These are phyloP conservation scores for Stachybotrys chlorohalonatus DNA, from an alignment of 2,329 filamentous ascomycete genomes.

Conservation along the genomic window DNA sequence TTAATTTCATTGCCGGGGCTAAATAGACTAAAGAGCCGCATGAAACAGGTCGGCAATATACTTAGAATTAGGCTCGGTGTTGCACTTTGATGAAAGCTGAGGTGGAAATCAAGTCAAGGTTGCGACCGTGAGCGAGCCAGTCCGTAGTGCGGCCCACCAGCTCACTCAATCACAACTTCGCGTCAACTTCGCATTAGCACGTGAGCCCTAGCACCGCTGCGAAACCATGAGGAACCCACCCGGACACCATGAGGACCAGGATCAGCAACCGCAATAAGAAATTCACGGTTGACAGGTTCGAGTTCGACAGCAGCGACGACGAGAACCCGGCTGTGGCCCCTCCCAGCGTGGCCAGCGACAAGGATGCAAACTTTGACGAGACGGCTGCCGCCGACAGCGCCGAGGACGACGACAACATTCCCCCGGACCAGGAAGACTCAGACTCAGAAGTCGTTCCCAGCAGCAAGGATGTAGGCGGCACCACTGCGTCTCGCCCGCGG, in stretches of 20 bases:
- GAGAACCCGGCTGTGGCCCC: slow-evolving; percentile 9
- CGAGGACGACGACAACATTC: slow-evolving; percentile 22
- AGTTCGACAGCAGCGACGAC: slow-evolving; percentile 24
- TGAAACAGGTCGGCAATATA: too few species aligned
- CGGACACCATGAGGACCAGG: slow-evolving; percentile 24
- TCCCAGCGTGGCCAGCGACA: slow-evolving; percentile 13
- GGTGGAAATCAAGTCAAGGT: too few species aligned
- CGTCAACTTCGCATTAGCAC: neutral
- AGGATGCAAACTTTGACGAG: slow-evolving; percentile 22
- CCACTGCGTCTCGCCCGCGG: slow-evolving; percentile 13
- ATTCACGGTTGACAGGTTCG: slow-evolving; percentile 23
- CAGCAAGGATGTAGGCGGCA: slow-evolving; percentile 11
- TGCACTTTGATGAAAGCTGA: too few species aligned
- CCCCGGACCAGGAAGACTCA: slow-evolving; percentile 19
- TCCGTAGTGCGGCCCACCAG: too few species aligned
- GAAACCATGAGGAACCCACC: neutral
- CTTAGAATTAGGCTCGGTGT: too few species aligned
- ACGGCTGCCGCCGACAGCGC: slow-evolving; percentile 17
- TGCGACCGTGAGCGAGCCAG: too few species aligned
- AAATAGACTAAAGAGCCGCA: too few species aligned
- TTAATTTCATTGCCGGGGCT: too few species aligned
- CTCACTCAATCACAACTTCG: too few species aligned
- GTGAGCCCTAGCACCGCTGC: neutral
- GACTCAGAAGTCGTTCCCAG: slow-evolving; percentile 13
- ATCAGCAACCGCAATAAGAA: slow-evolving; percentile 25